Conservation (phyloP, 495 filamentous ascomycete genomes). For the Penicillium turbatum region DNA sequence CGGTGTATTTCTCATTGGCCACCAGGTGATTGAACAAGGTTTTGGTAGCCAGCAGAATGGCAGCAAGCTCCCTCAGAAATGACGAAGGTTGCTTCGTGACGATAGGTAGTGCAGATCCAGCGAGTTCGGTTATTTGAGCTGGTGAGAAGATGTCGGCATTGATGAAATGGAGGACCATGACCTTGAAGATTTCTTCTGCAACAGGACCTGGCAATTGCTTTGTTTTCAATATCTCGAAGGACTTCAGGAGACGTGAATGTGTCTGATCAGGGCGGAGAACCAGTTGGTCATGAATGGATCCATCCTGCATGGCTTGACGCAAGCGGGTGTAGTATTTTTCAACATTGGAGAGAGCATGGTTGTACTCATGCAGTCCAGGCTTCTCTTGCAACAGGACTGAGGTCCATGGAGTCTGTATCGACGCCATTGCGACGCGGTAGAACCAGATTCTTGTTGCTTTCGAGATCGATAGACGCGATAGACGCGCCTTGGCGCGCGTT, state of each 20-base stretch:
- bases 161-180: slow-evolving; percentile 2
- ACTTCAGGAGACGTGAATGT: slow-evolving; percentile 4
- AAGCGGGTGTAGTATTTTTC: slow-evolving; percentile 8
- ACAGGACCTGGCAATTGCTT: slow-evolving; percentile 6
- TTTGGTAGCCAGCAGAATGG: background rate
- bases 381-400: slow-evolving; percentile 6
- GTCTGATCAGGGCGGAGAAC: slow-evolving; percentile 2
- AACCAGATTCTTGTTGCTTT: background rate
- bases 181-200: slow-evolving; percentile 8
- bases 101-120: slow-evolving; percentile 9
- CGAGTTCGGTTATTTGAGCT: background rate
- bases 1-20: slow-evolving; percentile 1
- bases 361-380: slow-evolving; percentile 9
- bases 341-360: slow-evolving; percentile 3
- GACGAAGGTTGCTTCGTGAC: background rate
- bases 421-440: background rate
- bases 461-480: background rate
- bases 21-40: slow-evolving; percentile 6
- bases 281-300: slow-evolving; percentile 5
- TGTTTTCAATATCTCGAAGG: slow-evolving; percentile 4
- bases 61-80: background rate
- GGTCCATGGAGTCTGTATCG: background rate
- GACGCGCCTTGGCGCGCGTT: too few relatives aligned
- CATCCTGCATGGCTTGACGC: slow-evolving; percentile 1
- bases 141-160: background rate